A percentile compares a stretch with the other conserved stretches of the same genome.
Conservation (phyloP, 345 rosid species). For the Aquilaria sinensis region DNA sequence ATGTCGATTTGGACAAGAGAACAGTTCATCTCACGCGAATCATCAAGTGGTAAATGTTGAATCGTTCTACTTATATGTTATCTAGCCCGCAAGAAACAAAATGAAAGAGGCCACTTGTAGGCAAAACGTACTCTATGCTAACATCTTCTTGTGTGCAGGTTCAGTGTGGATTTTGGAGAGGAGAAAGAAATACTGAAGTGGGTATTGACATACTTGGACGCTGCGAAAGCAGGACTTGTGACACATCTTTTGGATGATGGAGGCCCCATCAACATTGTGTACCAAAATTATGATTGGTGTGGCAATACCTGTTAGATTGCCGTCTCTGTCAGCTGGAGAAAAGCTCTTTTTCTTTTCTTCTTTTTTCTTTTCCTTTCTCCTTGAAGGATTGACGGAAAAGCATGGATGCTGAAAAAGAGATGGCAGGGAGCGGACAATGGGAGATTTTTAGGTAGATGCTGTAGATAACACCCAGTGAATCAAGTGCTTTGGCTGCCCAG, state of each 20-base stretch:
- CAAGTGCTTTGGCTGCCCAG: no score
- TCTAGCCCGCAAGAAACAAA: no score
- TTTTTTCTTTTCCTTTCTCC: no score
- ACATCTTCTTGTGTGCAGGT: constrained; percentile 35
- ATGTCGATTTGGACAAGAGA: constrained; percentile 54
- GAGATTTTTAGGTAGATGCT: no score
- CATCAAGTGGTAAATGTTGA: constrained; percentile 63
- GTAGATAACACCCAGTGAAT: no score
- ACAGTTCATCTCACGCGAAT: constrained; percentile 54
- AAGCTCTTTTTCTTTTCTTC: no score
- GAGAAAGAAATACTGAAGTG: constrained; percentile 67
- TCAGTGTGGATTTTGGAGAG: constrained; percentile 56
- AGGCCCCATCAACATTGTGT: constrained; percentile 49
- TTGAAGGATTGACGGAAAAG: no score
- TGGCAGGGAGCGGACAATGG: no score
- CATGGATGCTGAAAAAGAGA: no score
- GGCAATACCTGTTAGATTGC: no score
- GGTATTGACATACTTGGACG: constrained; percentile 66
- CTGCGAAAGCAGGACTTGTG: constrained; percentile 60
- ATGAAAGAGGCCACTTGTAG: neutral
- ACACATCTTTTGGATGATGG: constrained; percentile 69
- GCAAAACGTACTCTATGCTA: neutral
- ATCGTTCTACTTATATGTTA: neutral
- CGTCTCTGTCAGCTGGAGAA: no score
- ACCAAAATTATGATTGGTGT: constrained; percentile 81